Evolutionary conservation across 768 basidiomycete species (phyloP), one percentile per base, ranked within the genome.

Genomic region (Hydnomerulius pinastri): DNA sequence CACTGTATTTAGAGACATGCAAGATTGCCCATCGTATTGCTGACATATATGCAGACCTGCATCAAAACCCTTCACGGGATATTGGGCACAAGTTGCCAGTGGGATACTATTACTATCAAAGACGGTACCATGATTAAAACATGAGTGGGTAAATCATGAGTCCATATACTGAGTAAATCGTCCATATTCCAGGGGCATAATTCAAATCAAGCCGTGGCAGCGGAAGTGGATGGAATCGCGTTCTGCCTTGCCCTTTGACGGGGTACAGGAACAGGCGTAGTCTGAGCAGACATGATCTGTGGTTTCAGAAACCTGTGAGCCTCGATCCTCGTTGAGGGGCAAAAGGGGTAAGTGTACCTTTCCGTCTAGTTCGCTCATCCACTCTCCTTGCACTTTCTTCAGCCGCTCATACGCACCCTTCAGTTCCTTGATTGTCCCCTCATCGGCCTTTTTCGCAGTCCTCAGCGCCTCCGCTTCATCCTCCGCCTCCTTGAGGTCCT

Each of bases 371-470:
- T 71, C 70, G 18, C 59, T 61, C 48, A 77, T 56, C 25, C 62
- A 65, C 20, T 69, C 61, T 57, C 63, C 55, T 51, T 77, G 72
- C 6, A 54, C 48, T n/a, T 70, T 63, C 12, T 63, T 66, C 42
- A 74, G 54, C 28, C 57, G 55, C 18, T 61, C 59, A 45, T 72
- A 71, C 9, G 60, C 52, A 0, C 59, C 56, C 49, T 69, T 70
- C 48, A 77, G 61, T 15, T 46, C 58, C 27, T 63, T 54, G 21
- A 77, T 74, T 5, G 66, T 72, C 27, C 44, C 52, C 46, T 69
- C 71, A 50, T 77, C 71, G 3, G 59, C 66, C 28, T 58, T 56
- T 49, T 73, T 75, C 17, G 66, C 66, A 2, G 35, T 43, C 52
- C 55, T 61, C 30, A 77, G 42, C 11, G 62, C 68, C 20, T 55